Evolutionary conservation across 2,329 filamentous ascomycete species (phyloP), one percentile per base, ranked within the genome.

Genomic region (Stagonosporopsis chrysanthemi): DNA sequence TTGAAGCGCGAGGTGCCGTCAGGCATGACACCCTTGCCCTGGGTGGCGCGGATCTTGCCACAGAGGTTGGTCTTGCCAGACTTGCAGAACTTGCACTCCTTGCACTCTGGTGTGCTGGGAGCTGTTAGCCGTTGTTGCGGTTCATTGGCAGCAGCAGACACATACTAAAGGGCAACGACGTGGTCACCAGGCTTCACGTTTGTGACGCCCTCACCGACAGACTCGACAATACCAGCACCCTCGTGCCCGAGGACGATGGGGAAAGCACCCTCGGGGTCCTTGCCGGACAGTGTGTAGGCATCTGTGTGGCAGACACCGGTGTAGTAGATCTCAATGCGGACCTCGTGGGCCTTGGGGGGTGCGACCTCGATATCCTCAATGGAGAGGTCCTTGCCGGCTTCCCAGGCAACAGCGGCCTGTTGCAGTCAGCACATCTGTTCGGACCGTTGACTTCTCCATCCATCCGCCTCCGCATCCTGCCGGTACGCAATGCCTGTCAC

Each of bases 21-120:
- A 56, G 95, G 95, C 93, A 99, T 97, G 68, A 97, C 87, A 74
- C 95, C 95, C 79, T 88, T 90, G 71, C 95, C 95, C 82, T 99
- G 95, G 41, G 95, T 98, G 42, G 92, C 91, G 72, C 95, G 90
- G 80, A 99, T 99, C 87, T 98, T 98, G 78, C 95, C 95, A 82
- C 94, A 98, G 57, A 98, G 90, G 82, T 98, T 97, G 73, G 94
- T 98, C 88, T 99, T 99, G 82, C 94, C 95, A 39, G 94, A 98
- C 80, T 92, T 95, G 89, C 95, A 99, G 86, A 98, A 98, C 84
- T 98, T 98, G 88, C 95, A 99, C 80, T 98, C 94, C 68, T 87
- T 84, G 83, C 95, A 98, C 83, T 98, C 94, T 65, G 95, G 95
- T 43, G 93, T 98, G 84, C 92, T 96, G 73, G 33, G 33, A 24